Evolutionary conservation across 1,139 yeast species (phyloP), one percentile per base, ranked within the genome.

Genomic region (Kodamaea fungicola): DNA sequence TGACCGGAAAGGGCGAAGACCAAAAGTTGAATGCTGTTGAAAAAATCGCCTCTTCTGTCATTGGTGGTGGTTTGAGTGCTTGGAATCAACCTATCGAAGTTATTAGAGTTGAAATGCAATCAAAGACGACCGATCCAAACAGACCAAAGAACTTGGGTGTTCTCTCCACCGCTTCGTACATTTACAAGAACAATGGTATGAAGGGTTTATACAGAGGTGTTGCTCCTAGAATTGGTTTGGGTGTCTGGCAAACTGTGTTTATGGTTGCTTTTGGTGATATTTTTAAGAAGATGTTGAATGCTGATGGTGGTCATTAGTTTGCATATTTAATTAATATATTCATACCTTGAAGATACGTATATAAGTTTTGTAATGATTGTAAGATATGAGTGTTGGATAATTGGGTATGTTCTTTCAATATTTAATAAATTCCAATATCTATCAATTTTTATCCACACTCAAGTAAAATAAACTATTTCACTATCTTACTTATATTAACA

Each of bases 71-170:
- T 47, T 76, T 94, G 47, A 82, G 95, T 45, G 96, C 97, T 13
- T 92, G 98, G 97, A 92, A 92, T 66, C 98, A 92, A 67, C 98
- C 98, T 30, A 89, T 92, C 55, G 98, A 92, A 67, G 97, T 92
- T 42, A 85, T 89, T 48, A 80, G 98, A 64, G 95, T 92, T 24
- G 98, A 92, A 67, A 90, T 92, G 97, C 98, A 92, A 68, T 83
- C 95, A 42, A 84, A 84, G 68, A 89, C 94, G 13, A 70, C 64
- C 36, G 97, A 92, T 65, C 96, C 97, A 49, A 88, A 88, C 61
- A 84, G 97, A 67, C 98, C 97, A 41, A 83, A 86, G 69, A 89
- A 90, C 47, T 74, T 92, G 62, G 78, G 85, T 38, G 96, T 92
- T 31, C 62, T 70, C n/a, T 76, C 82, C 38, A 84, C 97, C 28